Evolutionary conservation across 1,284 basidiomycete genomes (phyloP).

Genomic region (Coniophora puteana): DNA sequence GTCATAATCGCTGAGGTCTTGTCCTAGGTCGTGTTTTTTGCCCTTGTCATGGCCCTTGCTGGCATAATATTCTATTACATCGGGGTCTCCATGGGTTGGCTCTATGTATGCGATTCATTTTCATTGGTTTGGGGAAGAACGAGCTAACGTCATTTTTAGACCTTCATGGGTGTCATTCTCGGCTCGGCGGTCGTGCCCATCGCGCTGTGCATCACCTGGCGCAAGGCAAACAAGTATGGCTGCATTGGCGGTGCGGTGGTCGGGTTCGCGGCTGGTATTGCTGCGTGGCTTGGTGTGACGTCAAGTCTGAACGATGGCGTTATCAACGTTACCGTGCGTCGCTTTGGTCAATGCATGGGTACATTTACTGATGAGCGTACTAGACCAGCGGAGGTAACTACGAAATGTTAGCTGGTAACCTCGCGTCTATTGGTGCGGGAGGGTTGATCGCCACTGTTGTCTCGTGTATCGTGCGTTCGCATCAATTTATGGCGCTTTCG

Average conservation of each 20-base stretch:
- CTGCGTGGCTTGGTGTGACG: conserved; percentile 85
- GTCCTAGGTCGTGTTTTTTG: conserved; percentile 64
- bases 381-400: conserved; percentile 64
- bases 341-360: not conserved
- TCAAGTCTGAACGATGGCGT: conserved; percentile 62
- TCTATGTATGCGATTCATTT: conserved; percentile 52
- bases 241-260: conserved; percentile 68
- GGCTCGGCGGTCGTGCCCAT: conserved; percentile 87
- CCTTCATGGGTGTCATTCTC: conserved; percentile 82
- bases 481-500: not conserved
- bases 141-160: conserved; percentile 32
- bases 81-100: conserved; percentile 87
- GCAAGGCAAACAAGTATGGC: conserved; percentile 79
- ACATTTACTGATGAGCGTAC: conserved; percentile 1
- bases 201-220: conserved; percentile 79
- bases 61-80: conserved; percentile 88
- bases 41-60: conserved; percentile 76
- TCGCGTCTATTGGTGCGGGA: conserved; percentile 82
- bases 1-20: conserved; percentile 23
- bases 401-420: conserved; percentile 85
- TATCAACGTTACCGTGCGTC: conserved; percentile 67
- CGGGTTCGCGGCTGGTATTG: conserved; percentile 72
- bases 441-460: conserved; percentile 68
- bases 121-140: not conserved
- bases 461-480: conserved; percentile 42